These are phyloP conservation scores for Diatrype stigma DNA, from an alignment of 2,329 filamentous ascomycete genomes.

Conservation along the genomic window DNA sequence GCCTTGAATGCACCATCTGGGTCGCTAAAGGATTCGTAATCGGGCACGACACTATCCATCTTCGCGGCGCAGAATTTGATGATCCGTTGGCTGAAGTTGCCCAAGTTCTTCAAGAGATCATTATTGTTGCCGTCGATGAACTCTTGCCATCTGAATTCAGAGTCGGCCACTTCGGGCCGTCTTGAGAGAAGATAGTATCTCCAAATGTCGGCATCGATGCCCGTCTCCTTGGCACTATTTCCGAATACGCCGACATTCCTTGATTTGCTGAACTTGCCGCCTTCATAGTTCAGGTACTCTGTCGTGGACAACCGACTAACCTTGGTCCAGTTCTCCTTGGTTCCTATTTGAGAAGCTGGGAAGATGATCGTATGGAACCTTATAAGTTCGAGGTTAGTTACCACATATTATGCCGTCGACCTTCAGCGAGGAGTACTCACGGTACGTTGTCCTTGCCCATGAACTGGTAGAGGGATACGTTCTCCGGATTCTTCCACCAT, in stretches of 20 bases:
- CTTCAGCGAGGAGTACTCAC: background rate
- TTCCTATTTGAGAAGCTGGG: conserved; percentile 81
- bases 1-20: conserved; percentile 21
- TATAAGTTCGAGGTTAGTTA: background rate
- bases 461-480: conserved; percentile 89
- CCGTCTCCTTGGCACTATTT: conserved; percentile 82
- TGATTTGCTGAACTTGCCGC: conserved; percentile 90
- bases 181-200: conserved; percentile 84
- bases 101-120: conserved; percentile 73
- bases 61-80: conserved; percentile 61
- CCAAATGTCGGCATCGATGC: conserved; percentile 84
- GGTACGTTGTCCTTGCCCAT: conserved; percentile 84
- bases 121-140: conserved; percentile 87
- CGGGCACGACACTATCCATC: conserved; percentile 57
- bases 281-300: conserved; percentile 85
- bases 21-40: conserved; percentile 38
- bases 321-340: conserved; percentile 82
- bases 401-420: no score
- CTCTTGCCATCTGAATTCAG: conserved; percentile 83
- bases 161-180: conserved; percentile 79
- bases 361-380: conserved; percentile 86
- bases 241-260: conserved; percentile 88
- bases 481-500: conserved; percentile 89
- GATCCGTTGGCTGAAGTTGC: conserved; percentile 50
- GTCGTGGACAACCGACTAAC: conserved; percentile 84